Conservation (phyloP, 495 filamentous ascomycete species). For the Hyaloscypha bicolor region DNA sequence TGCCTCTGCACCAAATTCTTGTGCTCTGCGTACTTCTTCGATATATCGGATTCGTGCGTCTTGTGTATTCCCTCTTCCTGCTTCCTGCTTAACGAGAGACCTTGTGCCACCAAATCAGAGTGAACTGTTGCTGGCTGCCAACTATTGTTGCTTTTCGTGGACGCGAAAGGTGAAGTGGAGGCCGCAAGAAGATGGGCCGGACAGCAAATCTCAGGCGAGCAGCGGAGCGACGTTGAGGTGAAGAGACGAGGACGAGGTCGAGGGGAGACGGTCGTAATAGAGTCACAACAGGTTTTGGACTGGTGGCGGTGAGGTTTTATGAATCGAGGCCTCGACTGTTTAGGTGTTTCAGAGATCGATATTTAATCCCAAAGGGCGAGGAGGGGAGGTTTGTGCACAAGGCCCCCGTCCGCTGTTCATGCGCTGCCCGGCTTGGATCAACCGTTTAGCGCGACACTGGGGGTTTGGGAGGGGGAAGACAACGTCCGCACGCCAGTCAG, state of each 20-base stretch:
- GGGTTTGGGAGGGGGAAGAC: slow-evolving; percentile 11
- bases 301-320: slow-evolving; percentile 34
- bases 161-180: neutral
- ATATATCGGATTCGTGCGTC: slow-evolving; percentile 29
- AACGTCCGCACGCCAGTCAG: neutral
- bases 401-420: slow-evolving; percentile 10
- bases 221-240: slow-evolving; percentile 16
- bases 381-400: slow-evolving; percentile 21
- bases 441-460: slow-evolving; percentile 22
- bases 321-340: slow-evolving; percentile 27
- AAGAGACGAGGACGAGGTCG: slow-evolving; percentile 23
- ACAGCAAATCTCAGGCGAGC: neutral
- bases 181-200: neutral
- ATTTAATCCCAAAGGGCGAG: slow-evolving; percentile 24
- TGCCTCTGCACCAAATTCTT: slow-evolving; percentile 12
- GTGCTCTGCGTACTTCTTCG: slow-evolving; percentile 18
- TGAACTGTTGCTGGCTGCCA: slow-evolving; percentile 28
- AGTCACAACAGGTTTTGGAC: slow-evolving; percentile 17
- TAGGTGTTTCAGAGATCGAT: slow-evolving; percentile 32
- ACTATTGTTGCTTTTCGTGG: slow-evolving; percentile 21
- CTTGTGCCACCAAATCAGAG: slow-evolving; percentile 31
- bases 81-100: slow-evolving; percentile 29
- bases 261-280: slow-evolving; percentile 14
- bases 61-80: slow-evolving; percentile 27
- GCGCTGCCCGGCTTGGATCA: neutral